These are phyloP conservation scores for Centella asiatica DNA, from an alignment of 129 eudicot species.

Conservation along the genomic window DNA sequence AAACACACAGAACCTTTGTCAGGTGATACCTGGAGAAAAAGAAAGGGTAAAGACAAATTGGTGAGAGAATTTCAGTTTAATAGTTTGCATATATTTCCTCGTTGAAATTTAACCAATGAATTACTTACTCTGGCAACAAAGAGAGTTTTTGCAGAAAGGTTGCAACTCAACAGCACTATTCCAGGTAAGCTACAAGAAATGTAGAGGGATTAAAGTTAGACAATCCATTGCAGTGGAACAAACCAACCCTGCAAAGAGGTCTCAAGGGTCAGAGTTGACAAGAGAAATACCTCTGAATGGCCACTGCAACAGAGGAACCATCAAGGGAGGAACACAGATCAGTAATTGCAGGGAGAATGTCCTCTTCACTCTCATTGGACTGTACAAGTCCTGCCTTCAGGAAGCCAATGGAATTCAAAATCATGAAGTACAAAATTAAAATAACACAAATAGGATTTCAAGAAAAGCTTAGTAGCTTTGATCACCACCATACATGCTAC, in stretches of 20 bases:
- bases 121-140: conserved; percentile 45
- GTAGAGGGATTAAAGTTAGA: conserved; percentile 5
- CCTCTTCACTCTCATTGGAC: conserved; percentile 41
- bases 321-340: conserved; percentile 54
- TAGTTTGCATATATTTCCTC: not conserved
- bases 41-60: no score
- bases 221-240: not conserved
- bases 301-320: conserved; percentile 74
- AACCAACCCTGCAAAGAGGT: not conserved
- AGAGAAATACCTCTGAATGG: conserved; percentile 61
- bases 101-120: not conserved
- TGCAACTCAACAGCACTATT: conserved; percentile 56
- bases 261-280: not conserved
- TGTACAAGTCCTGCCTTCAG: conserved; percentile 51
- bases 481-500: not conserved
- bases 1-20: no score
- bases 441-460: not conserved
- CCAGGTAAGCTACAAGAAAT: conserved; percentile 65
- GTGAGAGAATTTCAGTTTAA: not conserved
- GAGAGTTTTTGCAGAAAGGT: conserved; percentile 49
- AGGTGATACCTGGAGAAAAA: no score
- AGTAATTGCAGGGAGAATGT: conserved; percentile 41
- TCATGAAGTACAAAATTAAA: not conserved
- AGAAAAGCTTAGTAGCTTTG: no score
- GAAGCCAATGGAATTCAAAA: conserved; percentile 5